Evolutionary conservation across 495 filamentous ascomycete genomes (phyloP).

Genomic region (Xylaria telfairii): DNA sequence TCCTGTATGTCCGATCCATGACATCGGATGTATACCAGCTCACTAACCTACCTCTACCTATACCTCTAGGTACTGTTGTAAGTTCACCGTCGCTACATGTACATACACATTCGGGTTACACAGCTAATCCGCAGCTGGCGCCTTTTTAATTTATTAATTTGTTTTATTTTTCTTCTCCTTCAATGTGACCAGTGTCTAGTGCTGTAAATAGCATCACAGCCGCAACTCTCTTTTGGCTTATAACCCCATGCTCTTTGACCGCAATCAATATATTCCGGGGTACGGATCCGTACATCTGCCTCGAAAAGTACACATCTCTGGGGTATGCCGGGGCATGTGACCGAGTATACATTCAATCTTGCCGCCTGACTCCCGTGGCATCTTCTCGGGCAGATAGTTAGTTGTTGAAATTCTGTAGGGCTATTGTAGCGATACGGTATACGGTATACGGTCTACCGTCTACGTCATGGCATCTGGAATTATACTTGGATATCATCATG

Average conservation of each 20-base stretch:
- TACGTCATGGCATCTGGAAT: background rate
- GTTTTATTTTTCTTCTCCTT: too few species aligned
- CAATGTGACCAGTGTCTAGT: too few species aligned
- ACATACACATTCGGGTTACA: too few species aligned
- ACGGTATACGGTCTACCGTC: too few species aligned
- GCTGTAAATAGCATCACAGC: background rate
- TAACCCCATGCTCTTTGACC: background rate
- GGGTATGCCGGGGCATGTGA: background rate
- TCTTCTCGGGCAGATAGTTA: conserved; percentile 4
- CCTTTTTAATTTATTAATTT: too few species aligned
- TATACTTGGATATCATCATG: background rate
- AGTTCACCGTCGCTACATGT: too few species aligned
- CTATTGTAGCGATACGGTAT: background rate
- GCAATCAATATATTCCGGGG: background rate
- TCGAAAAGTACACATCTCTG: background rate
- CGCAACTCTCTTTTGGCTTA: background rate
- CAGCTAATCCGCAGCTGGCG: too few species aligned
- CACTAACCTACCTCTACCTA: too few species aligned
- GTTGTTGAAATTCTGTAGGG: too few species aligned
- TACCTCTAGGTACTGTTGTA: too few species aligned
- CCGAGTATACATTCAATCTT: background rate
- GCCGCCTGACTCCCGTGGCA: background rate
- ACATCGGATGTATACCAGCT: too few species aligned
- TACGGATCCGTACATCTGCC: background rate
- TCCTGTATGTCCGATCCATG: too few species aligned